These are phyloP conservation scores for Petrea volubilis DNA, from an alignment of 257 asterid genomes.

Conservation along the genomic window DNA sequence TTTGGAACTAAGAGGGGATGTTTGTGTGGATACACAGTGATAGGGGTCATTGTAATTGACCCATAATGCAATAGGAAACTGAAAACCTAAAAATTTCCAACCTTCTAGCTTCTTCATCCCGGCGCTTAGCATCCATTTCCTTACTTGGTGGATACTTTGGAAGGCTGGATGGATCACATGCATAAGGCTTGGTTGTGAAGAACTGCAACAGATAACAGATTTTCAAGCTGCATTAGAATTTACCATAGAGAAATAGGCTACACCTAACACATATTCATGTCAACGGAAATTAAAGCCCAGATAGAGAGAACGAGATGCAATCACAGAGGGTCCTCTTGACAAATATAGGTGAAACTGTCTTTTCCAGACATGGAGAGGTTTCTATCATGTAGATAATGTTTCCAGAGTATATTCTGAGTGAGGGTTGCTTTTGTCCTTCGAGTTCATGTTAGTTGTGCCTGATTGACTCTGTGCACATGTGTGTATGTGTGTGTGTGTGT, in stretches of 20 bases:
- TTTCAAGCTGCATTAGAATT: not conserved
- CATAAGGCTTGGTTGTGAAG: constrained; percentile 51
- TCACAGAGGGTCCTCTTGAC: not conserved
- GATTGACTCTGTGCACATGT: not conserved
- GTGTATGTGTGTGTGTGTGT: not conserved
- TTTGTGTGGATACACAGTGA: no score
- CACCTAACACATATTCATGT: not conserved
- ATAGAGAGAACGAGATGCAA: not conserved
- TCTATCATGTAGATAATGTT: not conserved
- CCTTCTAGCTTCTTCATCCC: constrained; percentile 54
- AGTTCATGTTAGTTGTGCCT: not conserved
- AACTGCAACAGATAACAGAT: constrained; percentile 34
- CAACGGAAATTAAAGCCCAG: not conserved
- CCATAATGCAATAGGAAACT: not conserved
- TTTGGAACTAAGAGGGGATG: no score
- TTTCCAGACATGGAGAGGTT: not conserved
- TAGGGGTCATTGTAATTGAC: no score
- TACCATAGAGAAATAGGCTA: no score
- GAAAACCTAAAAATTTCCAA: constrained; percentile 17
- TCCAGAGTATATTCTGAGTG: not conserved
- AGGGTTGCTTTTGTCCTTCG: not conserved
- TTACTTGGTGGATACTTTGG: constrained; percentile 63
- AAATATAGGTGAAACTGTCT: not conserved
- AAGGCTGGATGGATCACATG: constrained; percentile 61
- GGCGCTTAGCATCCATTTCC: constrained; percentile 50